A percentile compares a stretch with the other conserved stretches of the same genome.
These are phyloP conservation scores for Trichoderma harzianum DNA, from an alignment of 2,329 filamentous ascomycete genomes.

Conservation along the genomic window DNA sequence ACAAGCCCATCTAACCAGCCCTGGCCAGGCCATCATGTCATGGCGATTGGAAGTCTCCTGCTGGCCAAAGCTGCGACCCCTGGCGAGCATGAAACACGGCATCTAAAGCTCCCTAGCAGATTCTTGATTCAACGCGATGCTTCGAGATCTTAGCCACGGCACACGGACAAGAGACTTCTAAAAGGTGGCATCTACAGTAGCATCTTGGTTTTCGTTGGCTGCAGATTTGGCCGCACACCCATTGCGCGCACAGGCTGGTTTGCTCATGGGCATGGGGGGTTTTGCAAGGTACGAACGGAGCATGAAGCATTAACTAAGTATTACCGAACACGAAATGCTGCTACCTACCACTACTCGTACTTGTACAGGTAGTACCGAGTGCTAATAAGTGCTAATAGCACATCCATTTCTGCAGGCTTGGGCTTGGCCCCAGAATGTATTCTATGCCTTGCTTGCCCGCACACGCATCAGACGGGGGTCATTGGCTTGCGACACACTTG, in stretches of 20 bases:
- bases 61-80: neutral
- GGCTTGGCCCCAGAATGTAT: neutral
- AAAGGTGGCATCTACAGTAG: neutral
- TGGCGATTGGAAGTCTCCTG: constrained; percentile 4
- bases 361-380: neutral
- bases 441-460: neutral
- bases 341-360: neutral
- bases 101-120: neutral
- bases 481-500: constrained; percentile 3
- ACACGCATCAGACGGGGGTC: neutral
- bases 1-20: constrained; percentile 8
- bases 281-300: neutral
- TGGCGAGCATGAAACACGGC: constrained; percentile 14
- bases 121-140: neutral
- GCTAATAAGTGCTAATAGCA: neutral
- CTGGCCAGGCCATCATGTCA: constrained; percentile 12
- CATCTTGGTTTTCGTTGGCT: neutral
- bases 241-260: neutral
- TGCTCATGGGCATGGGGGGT: neutral
- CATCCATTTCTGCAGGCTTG: neutral
- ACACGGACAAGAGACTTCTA: neutral
- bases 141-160: neutral
- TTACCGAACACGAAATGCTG: neutral
- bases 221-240: neutral
- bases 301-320: neutral